phyloP scores from a whole-genome alignment of 805 yeast genomes.

The Saturnispora galanensis region DNA sequence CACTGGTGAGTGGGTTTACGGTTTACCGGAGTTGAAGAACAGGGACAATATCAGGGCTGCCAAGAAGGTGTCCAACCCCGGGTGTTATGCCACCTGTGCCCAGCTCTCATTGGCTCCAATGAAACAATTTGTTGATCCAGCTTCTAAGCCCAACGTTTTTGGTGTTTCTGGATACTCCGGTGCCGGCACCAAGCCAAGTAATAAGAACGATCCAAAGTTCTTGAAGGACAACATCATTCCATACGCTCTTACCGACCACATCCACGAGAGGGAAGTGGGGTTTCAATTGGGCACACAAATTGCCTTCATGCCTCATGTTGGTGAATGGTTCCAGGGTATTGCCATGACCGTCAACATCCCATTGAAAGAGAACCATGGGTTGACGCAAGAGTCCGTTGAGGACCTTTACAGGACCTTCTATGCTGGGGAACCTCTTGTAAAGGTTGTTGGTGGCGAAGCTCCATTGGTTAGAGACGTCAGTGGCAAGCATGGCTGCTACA shows the following conservation, averaged over 20 bases:
- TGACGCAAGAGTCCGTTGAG: slow-evolving; percentile 76
- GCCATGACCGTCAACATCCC: slow-evolving; percentile 89
- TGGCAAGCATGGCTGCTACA: slow-evolving; percentile 89
- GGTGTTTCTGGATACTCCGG: slow-evolving; percentile 99
- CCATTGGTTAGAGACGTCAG: slow-evolving; percentile 87
- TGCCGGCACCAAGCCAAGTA: slow-evolving; percentile 98
- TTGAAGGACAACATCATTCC: slow-evolving; percentile 83
- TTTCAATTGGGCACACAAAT: slow-evolving; percentile 65
- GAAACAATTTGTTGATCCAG: slow-evolving; percentile 38
- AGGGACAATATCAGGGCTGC: slow-evolving; percentile 62
- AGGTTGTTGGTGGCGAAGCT: slow-evolving; percentile 85
- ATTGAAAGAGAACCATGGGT: slow-evolving; percentile 42
- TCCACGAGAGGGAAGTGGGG: slow-evolving; percentile 92
- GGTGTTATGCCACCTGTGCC: slow-evolving; percentile 98
- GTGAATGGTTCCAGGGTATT: slow-evolving; percentile 99
- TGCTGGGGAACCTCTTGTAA: slow-evolving; percentile 75
- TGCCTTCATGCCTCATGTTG: slow-evolving; percentile 95
- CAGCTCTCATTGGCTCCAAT: slow-evolving; percentile 89
- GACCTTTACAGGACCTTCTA: slow-evolving; percentile 81
- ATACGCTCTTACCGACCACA: slow-evolving; percentile 90
- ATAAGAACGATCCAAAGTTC: slow-evolving; percentile 76
- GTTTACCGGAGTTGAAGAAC: slow-evolving; percentile 83
- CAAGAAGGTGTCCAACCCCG: slow-evolving; percentile 87
- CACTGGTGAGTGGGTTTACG: slow-evolving; percentile 84
- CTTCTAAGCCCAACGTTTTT: slow-evolving; percentile 74